A percentile compares a stretch with the other conserved stretches of the same genome.
These are phyloP conservation scores for Candida chilensis DNA, from an alignment of 805 yeast genomes.

Conservation along the genomic window DNA sequence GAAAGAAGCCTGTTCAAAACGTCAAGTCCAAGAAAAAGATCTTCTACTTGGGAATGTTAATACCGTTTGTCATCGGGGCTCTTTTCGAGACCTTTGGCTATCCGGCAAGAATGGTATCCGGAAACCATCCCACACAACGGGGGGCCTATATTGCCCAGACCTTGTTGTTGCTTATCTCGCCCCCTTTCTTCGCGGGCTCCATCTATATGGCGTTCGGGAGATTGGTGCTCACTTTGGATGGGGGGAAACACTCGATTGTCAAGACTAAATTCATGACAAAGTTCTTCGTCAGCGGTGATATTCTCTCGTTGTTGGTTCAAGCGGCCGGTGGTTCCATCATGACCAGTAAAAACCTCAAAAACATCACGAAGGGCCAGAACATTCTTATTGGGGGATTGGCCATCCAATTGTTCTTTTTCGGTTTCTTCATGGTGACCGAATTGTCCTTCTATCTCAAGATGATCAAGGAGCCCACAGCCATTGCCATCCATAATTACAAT, in stretches of 20 bases:
- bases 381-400: constrained; percentile 16
- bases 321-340: constrained; percentile 20
- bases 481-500: too few species aligned
- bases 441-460: constrained; percentile 6
- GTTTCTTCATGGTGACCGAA: constrained; percentile 12
- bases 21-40: too few species aligned
- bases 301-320: constrained; percentile 16
- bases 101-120: constrained; percentile 10
- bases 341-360: constrained; percentile 4
- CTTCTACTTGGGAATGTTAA: too few species aligned
- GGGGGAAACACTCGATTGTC: constrained; percentile 8
- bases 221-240: constrained; percentile 8
- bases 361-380: constrained; percentile 8
- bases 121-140: constrained; percentile 3
- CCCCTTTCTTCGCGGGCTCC: constrained; percentile 17
- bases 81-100: constrained; percentile 14
- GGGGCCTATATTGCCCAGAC: constrained; percentile 13
- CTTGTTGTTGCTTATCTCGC: constrained; percentile 15
- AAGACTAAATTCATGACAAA: constrained; percentile 12
- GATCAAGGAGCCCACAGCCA: constrained; percentile 1
- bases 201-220: constrained; percentile 19
- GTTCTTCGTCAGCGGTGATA: constrained; percentile 18
- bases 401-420: constrained; percentile 18
- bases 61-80: constrained; percentile 14
- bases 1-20: too few species aligned